Percentiles rank a stretch among this genome's conserved stretches.
Evolutionary conservation across 306 rosid genomes (phyloP).

Genomic region (Castanospermum australe): DNA sequence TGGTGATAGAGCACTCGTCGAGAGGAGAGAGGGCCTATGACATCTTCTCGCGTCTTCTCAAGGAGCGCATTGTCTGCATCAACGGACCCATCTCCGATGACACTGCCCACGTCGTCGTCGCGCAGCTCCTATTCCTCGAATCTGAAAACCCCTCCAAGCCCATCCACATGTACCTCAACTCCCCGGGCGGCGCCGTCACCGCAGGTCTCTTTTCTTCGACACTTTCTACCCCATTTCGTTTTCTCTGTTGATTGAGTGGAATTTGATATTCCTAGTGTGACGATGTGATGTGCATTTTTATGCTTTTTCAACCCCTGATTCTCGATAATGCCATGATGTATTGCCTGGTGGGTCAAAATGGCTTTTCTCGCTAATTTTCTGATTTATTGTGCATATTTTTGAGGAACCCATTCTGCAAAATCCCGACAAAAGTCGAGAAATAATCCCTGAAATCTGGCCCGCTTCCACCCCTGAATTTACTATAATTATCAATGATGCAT

Average conservation of each 20-base stretch:
- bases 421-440: neutral
- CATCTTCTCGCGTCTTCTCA: slow-evolving; percentile 95
- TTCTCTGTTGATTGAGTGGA: neutral
- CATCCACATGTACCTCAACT: slow-evolving; percentile 84
- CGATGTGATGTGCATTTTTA: neutral
- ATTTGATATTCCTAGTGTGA: neutral
- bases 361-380: neutral
- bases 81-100: slow-evolving; percentile 91
- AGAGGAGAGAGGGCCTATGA: slow-evolving; percentile 97
- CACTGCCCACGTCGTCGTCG: slow-evolving; percentile 95
- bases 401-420: neutral
- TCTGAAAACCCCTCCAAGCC: slow-evolving; percentile 97
- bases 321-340: neutral
- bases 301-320: neutral
- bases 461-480: neutral
- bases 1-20: slow-evolving; percentile 96
- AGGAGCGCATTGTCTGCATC: slow-evolving; percentile 95
- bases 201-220: slow-evolving; percentile 66
- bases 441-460: neutral
- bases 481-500: neutral
- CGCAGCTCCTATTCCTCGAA: slow-evolving; percentile 94
- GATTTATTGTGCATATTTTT: neutral
- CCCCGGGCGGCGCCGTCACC: slow-evolving; percentile 96
- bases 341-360: neutral
- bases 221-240: neutral